phyloP scores from a whole-genome alignment of 495 filamentous ascomycete genomes.

The Margaritispora aquatica region DNA sequence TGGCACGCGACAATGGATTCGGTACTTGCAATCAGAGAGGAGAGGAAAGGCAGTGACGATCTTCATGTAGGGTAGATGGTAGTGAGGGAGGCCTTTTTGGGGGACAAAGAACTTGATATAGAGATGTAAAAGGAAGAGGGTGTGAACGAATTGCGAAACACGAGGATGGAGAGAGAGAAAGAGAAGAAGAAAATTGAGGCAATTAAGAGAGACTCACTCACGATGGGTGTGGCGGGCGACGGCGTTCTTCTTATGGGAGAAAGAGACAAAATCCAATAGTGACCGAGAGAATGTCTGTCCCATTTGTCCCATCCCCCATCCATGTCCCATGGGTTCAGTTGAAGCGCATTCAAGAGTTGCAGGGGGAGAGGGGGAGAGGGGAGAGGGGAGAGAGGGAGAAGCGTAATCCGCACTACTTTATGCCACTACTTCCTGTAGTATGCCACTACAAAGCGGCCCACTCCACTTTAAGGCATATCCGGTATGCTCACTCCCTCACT shows the following conservation, averaged over 20 bases:
- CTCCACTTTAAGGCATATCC: neutral
- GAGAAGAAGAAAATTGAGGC: conserved; percentile 16
- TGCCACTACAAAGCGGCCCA: neutral
- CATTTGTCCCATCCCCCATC: too few species aligned
- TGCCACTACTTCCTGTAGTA: neutral
- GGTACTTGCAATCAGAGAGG: neutral
- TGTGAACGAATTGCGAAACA: too few species aligned
- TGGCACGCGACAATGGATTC: conserved; percentile 2
- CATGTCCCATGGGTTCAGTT: neutral
- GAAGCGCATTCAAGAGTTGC: neutral
- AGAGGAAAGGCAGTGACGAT: neutral
- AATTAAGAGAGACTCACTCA: conserved; percentile 18
- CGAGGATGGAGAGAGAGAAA: neutral
- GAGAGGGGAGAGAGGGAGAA: neutral
- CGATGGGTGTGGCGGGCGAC: conserved; percentile 18
- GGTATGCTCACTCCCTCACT: neutral
- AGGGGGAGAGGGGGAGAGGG: neutral
- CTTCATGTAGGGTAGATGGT: neutral
- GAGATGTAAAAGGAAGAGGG: too few species aligned
- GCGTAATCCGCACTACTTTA: neutral
- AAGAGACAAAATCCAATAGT: neutral
- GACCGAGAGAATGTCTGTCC: neutral
- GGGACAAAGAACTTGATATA: too few species aligned
- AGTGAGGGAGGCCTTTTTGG: too few species aligned
- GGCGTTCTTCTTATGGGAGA: conserved; percentile 8